phyloP scores from a whole-genome alignment of 192 early-diverging fungal genomes.

The Backusella westeae region DNA sequence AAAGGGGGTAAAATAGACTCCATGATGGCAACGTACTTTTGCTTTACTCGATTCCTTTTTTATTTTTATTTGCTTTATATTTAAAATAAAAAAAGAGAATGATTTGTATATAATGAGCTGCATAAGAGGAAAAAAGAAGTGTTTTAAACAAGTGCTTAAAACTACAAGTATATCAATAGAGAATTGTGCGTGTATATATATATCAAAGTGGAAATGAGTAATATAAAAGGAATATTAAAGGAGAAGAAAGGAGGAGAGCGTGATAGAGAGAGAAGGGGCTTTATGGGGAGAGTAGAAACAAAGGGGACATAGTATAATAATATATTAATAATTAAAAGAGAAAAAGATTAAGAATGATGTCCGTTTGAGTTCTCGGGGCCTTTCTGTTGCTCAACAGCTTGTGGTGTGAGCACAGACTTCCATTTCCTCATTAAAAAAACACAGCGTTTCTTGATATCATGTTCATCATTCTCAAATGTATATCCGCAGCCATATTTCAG shows the following conservation, averaged over 20 bases:
- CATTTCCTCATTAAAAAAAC: slow-evolving; percentile 33
- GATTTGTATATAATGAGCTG: neutral
- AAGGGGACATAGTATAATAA: neutral
- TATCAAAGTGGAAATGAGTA: neutral
- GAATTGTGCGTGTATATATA: neutral
- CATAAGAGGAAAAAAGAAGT: neutral
- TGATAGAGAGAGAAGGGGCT: neutral
- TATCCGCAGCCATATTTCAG: slow-evolving; percentile 33
- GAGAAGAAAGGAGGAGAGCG: neutral
- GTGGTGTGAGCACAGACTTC: slow-evolving; percentile 25
- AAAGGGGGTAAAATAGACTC: neutral
- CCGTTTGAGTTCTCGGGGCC: neutral
- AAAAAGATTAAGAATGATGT: neutral
- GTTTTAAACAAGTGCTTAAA: neutral
- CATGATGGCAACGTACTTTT: neutral
- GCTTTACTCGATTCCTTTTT: neutral
- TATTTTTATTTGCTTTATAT: neutral
- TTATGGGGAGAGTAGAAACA: neutral
- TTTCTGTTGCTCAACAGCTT: slow-evolving; percentile 1
- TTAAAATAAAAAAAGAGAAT: neutral
- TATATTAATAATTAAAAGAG: neutral
- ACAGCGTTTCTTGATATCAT: slow-evolving; percentile 27
- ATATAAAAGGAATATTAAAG: neutral
- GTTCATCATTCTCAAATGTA: slow-evolving; percentile 28
- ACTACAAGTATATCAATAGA: neutral